Evolutionary conservation across 2,329 filamentous ascomycete genomes (phyloP), one percentile per base, ranked within the genome.

Genomic region (Phyllosticta citriasiana): DNA sequence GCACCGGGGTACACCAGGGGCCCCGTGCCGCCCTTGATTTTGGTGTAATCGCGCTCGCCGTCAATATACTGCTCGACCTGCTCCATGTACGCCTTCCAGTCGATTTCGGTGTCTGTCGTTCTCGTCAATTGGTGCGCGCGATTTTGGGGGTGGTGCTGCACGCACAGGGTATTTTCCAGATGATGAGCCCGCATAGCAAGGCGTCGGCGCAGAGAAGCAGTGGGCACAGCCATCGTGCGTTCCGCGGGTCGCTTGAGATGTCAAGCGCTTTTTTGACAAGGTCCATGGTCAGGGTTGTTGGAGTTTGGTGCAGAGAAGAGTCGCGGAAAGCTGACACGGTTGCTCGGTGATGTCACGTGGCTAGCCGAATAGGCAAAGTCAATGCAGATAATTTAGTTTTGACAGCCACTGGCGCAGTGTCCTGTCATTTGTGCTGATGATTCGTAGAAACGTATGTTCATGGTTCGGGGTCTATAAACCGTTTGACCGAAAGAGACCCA

Each of bases 31-130:
- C 94, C 94, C 70, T 87, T 83, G 71, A 99, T 92, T 62, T 86
- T 82, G 63, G 84, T 84, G 74, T 99, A 99, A 74, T 97, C 88
- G 71, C 89, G 85, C 78, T 97, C 92, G 69, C 94, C 94, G 19
- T 84, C 80, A 54, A 92, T 77, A 70, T 88, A 94, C 67, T 92
- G 86, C 51, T 82, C 77, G 53, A 97, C 81, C 70, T 99, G 94
- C 72, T 97, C 83, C 92, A 99, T 97, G 75, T 99, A 99, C 0
- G 94, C 91, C 63, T 82, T 83, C 93, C 93, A 99, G 76, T 99
- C 94, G 70, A 99, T 99, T 75, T 99, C 94, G 53, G 94, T 99
- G 73, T 99, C 94, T 89, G 66, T n/a, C 10, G 47, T 50, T 19
- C 55, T 24, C 60, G 40, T 57, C 26, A 33, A 16, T 57, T 47